Evolutionary conservation across 441 rosid species (phyloP), one percentile per base, ranked within the genome.

Genomic region (Jatropha podagrica): DNA sequence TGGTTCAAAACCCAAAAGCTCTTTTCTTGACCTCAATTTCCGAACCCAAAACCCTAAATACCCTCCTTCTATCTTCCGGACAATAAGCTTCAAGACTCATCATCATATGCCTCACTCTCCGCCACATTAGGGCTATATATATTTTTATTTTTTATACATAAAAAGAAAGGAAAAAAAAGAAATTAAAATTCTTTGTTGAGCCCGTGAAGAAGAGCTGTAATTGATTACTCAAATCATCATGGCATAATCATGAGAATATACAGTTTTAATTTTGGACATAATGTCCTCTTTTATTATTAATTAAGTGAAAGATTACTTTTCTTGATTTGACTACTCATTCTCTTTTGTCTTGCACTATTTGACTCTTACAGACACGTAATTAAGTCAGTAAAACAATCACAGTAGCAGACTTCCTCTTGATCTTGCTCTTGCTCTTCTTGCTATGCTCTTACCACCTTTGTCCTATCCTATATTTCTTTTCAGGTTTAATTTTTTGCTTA

Each of bases 321-420:
- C 72, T 8, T 84, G 88, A 86, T 78, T 76, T 84, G 88, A 86
- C 89, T 74, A 62, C 54, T 86, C 89, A 77, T 76, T 80, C 80
- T 77, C 80, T 72, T 83, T 74, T 82, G 81, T 76, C 79, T 55
- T 73, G 38, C 81, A 66, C 69, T 65, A 55, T 67, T 65, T 27
- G 58, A 23, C 11, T 15, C 67, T 58, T n/a, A 69, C 80, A 69
- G 66, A 74, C 42, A 37, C 62, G 64, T 77, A 71, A 80, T 83
- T 66, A 78, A 64, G 80, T 77, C 78, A 71, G 74, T 62, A 79
- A 76, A 71, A 66, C 74, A 65, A 74, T 75, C 81, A 44, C 76
- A 62, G 74, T 56, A 64, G 17, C 76, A 73, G 66, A 78, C 81
- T 32, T 32, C 32, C 32, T 32, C 32, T 32, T 32, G 32, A 32